A percentile compares a stretch with the other conserved stretches of the same genome.
These are phyloP conservation scores for Zymoseptoria ardabiliae DNA, from an alignment of 2,329 filamentous ascomycete genomes.

Conservation along the genomic window DNA sequence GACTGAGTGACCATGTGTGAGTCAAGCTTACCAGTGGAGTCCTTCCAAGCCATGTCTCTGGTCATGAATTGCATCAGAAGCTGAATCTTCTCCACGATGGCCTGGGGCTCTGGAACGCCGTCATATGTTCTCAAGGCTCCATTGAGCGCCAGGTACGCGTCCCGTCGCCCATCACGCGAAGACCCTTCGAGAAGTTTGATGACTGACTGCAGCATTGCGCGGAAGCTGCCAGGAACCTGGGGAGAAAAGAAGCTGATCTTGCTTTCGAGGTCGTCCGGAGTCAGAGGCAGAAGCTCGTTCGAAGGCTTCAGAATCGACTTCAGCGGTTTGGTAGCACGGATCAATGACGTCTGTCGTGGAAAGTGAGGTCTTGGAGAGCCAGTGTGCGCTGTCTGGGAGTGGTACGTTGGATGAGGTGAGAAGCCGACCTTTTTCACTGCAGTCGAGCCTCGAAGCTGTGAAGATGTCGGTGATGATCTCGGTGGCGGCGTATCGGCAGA, in stretches of 20 bases:
- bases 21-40: constrained; percentile 45
- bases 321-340: constrained; percentile 48
- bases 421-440: constrained; percentile 54
- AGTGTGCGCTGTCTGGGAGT: constrained; percentile 23
- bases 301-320: constrained; percentile 77
- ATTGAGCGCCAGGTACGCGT: constrained; percentile 78
- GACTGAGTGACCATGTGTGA: constrained; percentile 68
- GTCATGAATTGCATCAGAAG: constrained; percentile 75
- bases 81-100: constrained; percentile 67
- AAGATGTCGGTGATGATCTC: constrained; percentile 21
- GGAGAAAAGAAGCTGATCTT: constrained; percentile 35
- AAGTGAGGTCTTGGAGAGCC: constrained; percentile 34
- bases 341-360: constrained; percentile 31
- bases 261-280: constrained; percentile 33
- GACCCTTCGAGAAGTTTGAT: constrained; percentile 71
- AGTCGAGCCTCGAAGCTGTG: constrained; percentile 32
- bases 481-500: constrained; percentile 13
- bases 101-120: constrained; percentile 67
- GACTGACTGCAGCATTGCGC: constrained; percentile 77
- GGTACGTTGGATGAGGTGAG: constrained; percentile 50
- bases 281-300: constrained; percentile 33
- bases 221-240: constrained; percentile 53
- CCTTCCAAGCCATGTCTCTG: constrained; percentile 64
- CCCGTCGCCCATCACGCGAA: constrained; percentile 64
- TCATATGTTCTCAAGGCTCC: constrained; percentile 73